Percentiles rank a stretch among this genome's conserved stretches.
Evolutionary conservation across 73 alveolate genomes (phyloP).

Genomic region (Paramecium octaurelia): DNA sequence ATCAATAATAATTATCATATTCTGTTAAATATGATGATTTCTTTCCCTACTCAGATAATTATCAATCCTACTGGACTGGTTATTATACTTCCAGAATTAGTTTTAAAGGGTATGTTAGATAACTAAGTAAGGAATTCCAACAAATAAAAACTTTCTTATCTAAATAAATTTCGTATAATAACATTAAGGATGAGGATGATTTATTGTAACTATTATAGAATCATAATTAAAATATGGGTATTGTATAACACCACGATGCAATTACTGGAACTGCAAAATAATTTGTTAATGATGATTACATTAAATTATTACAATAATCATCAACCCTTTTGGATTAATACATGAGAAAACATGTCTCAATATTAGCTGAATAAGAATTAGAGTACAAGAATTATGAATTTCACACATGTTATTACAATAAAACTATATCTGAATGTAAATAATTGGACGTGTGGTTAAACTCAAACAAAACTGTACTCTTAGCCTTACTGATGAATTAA

Average conservation of each 20-base stretch:
- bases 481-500: neutral
- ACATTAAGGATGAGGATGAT: neutral
- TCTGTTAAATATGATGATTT: constrained; percentile 76
- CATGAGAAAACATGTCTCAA: neutral
- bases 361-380: neutral
- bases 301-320: neutral
- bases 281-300: constrained; percentile 81
- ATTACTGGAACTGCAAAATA: constrained; percentile 88
- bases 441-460: neutral
- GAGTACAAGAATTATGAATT: neutral
- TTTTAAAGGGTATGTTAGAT: constrained; percentile 78
- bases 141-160: constrained; percentile 36
- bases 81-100: constrained; percentile 88
- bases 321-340: neutral
- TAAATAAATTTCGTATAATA: neutral
- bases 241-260: constrained; percentile 80
- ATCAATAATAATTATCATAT: constrained; percentile 50
- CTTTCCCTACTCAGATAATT: constrained; percentile 79
- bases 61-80: constrained; percentile 92
- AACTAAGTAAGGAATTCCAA: constrained; percentile 57
- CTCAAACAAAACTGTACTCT: neutral
- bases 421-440: neutral
- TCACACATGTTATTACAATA: constrained; percentile 1
- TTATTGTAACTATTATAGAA: constrained; percentile 37
- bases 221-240: constrained; percentile 48